These are phyloP conservation scores for Bondarzewia mesenterica DNA, from an alignment of 1,284 basidiomycete genomes.

Conservation along the genomic window DNA sequence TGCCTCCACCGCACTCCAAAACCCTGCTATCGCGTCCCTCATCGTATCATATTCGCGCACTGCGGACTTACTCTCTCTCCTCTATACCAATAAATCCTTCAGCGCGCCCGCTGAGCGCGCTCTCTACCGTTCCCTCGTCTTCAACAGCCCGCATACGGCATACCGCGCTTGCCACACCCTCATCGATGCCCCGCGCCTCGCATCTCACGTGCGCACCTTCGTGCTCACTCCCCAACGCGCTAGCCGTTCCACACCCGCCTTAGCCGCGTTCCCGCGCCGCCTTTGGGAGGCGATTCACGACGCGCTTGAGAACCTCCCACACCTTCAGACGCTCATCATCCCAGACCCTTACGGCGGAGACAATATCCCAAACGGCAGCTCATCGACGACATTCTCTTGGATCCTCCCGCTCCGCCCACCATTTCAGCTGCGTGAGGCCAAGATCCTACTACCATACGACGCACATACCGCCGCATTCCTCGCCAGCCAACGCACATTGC, in stretches of 20 bases:
- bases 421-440: conserved; percentile 21
- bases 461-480: conserved; percentile 21
- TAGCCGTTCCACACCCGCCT: conserved; percentile 8
- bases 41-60: not conserved
- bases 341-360: conserved; percentile 16
- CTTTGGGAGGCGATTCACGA: conserved; percentile 21
- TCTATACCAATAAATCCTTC: conserved; percentile 13
- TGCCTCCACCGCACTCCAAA: not conserved
- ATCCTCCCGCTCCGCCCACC: conserved; percentile 16
- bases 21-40: not conserved
- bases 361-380: not conserved
- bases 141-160: conserved; percentile 16
- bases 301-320: conserved; percentile 16
- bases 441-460: conserved; percentile 21
- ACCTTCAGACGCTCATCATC: conserved; percentile 20
- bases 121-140: conserved; percentile 18
- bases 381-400: conserved; percentile 14
- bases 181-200: conserved; percentile 14
- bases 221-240: conserved; percentile 16
- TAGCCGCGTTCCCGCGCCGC: conserved; percentile 10
- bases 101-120: conserved; percentile 20
- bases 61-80: not conserved
- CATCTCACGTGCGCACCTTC: conserved; percentile 20
- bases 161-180: conserved; percentile 17
- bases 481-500: conserved; percentile 19